Evolutionary conservation across 2,329 filamentous ascomycete genomes (phyloP), one percentile per base, ranked within the genome.

Genomic region (Colletotrichum musae): DNA sequence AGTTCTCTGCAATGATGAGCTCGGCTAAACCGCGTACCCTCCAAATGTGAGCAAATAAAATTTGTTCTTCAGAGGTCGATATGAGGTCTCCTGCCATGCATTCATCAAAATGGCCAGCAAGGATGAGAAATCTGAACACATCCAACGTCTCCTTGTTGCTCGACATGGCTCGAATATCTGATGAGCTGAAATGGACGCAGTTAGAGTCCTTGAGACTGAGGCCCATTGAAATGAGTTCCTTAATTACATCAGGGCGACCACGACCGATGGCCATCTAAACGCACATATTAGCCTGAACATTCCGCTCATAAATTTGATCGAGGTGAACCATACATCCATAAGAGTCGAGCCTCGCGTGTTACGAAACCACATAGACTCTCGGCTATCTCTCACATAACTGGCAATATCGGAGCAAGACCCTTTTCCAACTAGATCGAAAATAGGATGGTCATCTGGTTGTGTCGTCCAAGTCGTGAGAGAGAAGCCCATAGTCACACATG

Each of bases 371-470:
- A 64, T 4, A 5, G 54, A 64, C 7, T 45, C n/a, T 6, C 43
- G 21, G 2, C 18, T 21, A 5, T 26, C 10, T 2, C 9, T 13
- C 2, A 64, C 16, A 1, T 13, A 28, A 5, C 16, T 1, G 1
- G 26, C 1, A n/a, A 43, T 7, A 5, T 16, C 24, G 4, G 2
- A 2, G 45, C 21, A 45, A 0, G n/a, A n/a, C 2, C 24, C 36
- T 0, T 0, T 0, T 2, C 1, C 0, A 1, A 26, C 9, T 4
- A 16, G 24, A 0, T 0, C 0, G 12, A 64, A 64, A 2, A 57
- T 53, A 1, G 18, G n/a, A 3, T 47, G 6, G 12, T 4, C 7
- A 1, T 5, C 1, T 2, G 18, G 18, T 1, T 52, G 36, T 5
- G 41, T 16, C 7, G 32, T 58, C 56, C 58, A 70, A 6, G 26